A percentile compares a stretch with the other conserved stretches of the same genome.
Evolutionary conservation across 352 stramenopile genomes (phyloP).

Genomic region (Thalassiosira hispida): DNA sequence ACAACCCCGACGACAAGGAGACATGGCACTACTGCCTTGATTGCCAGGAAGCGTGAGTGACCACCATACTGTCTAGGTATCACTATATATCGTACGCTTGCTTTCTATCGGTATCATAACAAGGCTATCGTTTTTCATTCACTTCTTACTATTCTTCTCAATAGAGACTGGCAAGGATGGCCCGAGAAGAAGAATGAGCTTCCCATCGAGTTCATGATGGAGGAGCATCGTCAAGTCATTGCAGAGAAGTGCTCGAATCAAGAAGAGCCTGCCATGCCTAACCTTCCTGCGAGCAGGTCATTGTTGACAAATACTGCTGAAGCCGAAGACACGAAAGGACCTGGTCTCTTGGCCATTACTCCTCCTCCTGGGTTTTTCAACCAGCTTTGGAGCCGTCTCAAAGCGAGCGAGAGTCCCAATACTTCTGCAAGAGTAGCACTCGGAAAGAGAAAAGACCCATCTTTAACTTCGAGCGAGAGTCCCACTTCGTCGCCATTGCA

Average conservation of each 20-base stretch:
- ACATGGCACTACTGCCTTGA: conserved; percentile 72
- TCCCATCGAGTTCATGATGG: conserved; percentile 15
- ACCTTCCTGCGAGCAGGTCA: conserved; percentile 37
- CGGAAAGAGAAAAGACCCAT: not conserved
- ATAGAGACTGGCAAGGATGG: conserved; percentile 31
- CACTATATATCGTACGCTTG: not conserved
- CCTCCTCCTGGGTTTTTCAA: conserved; percentile 27
- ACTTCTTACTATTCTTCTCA: too few relatives aligned
- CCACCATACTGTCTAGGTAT: not conserved
- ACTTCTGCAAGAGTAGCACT: not conserved
- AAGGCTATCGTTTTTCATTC: not conserved
- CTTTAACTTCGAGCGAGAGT: not conserved
- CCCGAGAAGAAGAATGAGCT: conserved; percentile 1
- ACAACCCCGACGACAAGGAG: not conserved
- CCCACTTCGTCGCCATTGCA: not conserved
- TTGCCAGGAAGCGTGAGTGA: conserved; percentile 58
- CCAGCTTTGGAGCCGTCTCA: not conserved
- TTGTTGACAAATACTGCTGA: conserved; percentile 23
- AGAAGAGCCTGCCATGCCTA: conserved; percentile 12
- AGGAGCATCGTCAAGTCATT: conserved; percentile 13
- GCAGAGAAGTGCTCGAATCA: conserved; percentile 20
- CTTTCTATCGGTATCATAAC: not conserved
- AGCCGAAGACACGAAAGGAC: not conserved
- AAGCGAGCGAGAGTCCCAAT: not conserved
- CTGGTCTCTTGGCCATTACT: conserved; percentile 16